Conservation (phyloP, 2,329 filamentous ascomycete species). For the Magnaporthales sp. region DNA sequence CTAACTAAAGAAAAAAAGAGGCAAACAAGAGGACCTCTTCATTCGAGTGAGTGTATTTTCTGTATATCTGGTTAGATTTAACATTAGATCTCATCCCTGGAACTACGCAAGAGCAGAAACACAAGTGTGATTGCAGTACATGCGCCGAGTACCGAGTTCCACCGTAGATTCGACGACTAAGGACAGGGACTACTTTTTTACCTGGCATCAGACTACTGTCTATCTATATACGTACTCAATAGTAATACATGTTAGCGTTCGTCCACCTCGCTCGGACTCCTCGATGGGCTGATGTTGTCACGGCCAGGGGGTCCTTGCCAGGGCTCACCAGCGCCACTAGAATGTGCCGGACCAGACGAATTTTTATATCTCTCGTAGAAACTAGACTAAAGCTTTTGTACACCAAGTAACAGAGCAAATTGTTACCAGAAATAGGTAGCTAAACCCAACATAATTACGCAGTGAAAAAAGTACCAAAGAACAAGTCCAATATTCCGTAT, state of each 20-base stretch:
- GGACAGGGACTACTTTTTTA: not conserved
- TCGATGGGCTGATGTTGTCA: not conserved
- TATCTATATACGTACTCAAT: not conserved
- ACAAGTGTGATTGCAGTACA: not conserved
- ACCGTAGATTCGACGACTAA: not conserved
- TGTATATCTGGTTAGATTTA: not conserved
- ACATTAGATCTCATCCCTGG: not conserved
- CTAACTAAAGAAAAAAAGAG: not conserved
- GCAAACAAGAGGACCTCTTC: not conserved
- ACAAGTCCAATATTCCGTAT: not conserved
- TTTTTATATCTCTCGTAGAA: too few species aligned
- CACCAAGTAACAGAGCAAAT: too few species aligned
- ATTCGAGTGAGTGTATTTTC: not conserved
- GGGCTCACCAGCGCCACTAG: not conserved
- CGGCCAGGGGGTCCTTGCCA: not conserved
- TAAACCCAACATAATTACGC: not conserved
- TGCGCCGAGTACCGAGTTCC: not conserved
- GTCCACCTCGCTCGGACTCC: not conserved
- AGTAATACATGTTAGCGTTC: not conserved
- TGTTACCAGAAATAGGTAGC: too few species aligned
- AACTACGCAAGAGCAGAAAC: not conserved
- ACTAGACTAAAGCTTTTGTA: too few species aligned
- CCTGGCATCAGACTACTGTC: not conserved
- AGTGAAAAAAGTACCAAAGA: not conserved
- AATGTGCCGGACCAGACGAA: not conserved